Percentiles rank a stretch among this genome's conserved stretches.
phyloP scores from a whole-genome alignment of 2,329 filamentous ascomycete species.

The Aspergillus pseudoglaucus region DNA sequence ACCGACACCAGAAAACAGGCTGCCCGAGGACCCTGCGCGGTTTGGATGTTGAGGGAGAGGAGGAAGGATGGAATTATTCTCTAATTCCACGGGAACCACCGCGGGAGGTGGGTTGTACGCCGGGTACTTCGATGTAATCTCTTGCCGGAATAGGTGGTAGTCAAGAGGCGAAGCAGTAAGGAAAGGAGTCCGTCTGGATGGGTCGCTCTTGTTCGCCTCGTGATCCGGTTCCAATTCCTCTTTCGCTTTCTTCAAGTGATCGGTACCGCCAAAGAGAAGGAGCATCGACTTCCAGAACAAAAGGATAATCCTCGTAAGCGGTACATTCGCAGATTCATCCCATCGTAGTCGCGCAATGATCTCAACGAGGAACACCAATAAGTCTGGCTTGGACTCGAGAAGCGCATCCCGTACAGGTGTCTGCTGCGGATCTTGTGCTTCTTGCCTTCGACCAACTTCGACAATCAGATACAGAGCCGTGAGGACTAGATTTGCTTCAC shows the following conservation, averaged over 20 bases:
- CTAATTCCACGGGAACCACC: conserved; percentile 75
- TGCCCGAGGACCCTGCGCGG: conserved; percentile 54
- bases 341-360: conserved; percentile 63
- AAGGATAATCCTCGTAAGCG: conserved; percentile 66
- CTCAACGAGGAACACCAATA: conserved; percentile 67
- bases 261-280: conserved; percentile 73
- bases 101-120: conserved; percentile 87
- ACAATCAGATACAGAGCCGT: conserved; percentile 39
- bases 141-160: conserved; percentile 92
- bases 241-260: conserved; percentile 69
- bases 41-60: conserved; percentile 70
- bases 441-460: conserved; percentile 35
- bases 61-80: conserved; percentile 85
- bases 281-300: conserved; percentile 89
- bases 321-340: conserved; percentile 52
- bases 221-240: conserved; percentile 53
- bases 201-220: conserved; percentile 40
- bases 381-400: conserved; percentile 57
- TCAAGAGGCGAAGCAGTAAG: conserved; percentile 92
- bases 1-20: conserved; percentile 53
- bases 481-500: conserved; percentile 37
- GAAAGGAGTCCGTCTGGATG: conserved; percentile 60
- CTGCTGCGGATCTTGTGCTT: conserved; percentile 17
- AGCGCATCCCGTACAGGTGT: conserved; percentile 22
- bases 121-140: conserved; percentile 96